Evolutionary conservation across 108 stramenopile genomes (phyloP).

Genomic region (Nitzschia sp.): DNA sequence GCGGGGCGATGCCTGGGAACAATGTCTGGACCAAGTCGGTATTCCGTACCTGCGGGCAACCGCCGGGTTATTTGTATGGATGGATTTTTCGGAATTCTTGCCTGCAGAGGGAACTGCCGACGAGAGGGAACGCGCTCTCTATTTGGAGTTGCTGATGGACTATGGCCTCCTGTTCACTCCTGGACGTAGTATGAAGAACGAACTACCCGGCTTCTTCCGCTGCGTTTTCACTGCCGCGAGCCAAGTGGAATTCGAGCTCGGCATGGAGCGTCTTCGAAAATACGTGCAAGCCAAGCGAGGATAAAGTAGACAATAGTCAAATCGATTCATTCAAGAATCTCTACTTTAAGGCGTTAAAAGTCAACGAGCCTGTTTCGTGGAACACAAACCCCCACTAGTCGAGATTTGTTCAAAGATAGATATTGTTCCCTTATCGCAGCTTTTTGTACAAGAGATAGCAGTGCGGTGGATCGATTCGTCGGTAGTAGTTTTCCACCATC

Average conservation of each 20-base stretch:
- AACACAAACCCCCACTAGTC: no score
- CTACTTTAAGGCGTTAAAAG: no score
- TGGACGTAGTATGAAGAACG: conserved; percentile 80
- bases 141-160: conserved; percentile 67
- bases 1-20: conserved; percentile 55
- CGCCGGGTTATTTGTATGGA: conserved; percentile 84
- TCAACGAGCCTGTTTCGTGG: no score
- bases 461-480: conserved; percentile 95
- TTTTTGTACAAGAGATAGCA: conserved; percentile 92
- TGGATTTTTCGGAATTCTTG: conserved; percentile 76
- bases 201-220: conserved; percentile 82
- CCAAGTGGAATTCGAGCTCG: conserved; percentile 75
- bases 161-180: conserved; percentile 85
- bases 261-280: conserved; percentile 56
- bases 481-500: conserved; percentile 95
- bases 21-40: conserved; percentile 51
- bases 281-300: conserved; percentile 51
- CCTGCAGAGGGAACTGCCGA: conserved; percentile 47
- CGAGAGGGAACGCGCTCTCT: conserved; percentile 70
- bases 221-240: conserved; percentile 86
- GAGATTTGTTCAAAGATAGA: no score
- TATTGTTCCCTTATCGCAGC: conserved; percentile 27
- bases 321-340: no score
- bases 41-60: conserved; percentile 70
- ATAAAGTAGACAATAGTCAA: no score